phyloP scores from a whole-genome alignment of 148 eudicot species.

The Camellia japonica region DNA sequence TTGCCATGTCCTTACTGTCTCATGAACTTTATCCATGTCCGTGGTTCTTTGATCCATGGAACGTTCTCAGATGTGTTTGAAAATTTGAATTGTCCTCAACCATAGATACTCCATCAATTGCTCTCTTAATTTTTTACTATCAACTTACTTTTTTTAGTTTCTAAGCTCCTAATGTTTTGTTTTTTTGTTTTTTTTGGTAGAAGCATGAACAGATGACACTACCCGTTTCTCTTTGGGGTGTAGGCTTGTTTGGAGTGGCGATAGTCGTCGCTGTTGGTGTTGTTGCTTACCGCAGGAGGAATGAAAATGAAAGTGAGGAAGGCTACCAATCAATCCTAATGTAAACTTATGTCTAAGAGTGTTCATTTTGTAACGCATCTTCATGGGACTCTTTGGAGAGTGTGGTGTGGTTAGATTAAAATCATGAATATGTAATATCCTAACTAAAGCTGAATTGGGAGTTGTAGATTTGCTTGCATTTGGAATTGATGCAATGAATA shows the following conservation, averaged over 20 bases:
- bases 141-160: too few relatives aligned
- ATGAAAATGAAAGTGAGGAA: constrained; percentile 19
- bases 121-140: not conserved
- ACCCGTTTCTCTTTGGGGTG: constrained; percentile 17
- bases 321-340: constrained; percentile 34
- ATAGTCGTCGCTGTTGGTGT: constrained; percentile 17
- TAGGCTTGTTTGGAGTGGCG: constrained; percentile 31
- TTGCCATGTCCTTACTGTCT: too few relatives aligned
- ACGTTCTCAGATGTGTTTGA: too few relatives aligned
- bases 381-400: not conserved
- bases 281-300: constrained; percentile 21
- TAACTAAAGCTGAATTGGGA: not conserved
- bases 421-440: not conserved
- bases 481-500: too few relatives aligned
- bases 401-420: too few relatives aligned
- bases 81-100: too few relatives aligned
- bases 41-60: too few relatives aligned
- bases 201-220: constrained; percentile 5
- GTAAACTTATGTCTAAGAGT: constrained; percentile 6
- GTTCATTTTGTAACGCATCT: not conserved
- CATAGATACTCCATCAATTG: not conserved
- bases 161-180: not conserved
- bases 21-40: too few relatives aligned
- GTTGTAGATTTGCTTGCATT: too few relatives aligned
- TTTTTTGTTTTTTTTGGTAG: constrained; percentile 17